phyloP scores from a whole-genome alignment of 225 moss, liverwort and hornwort genomes.

The Lunularia cruciata region DNA sequence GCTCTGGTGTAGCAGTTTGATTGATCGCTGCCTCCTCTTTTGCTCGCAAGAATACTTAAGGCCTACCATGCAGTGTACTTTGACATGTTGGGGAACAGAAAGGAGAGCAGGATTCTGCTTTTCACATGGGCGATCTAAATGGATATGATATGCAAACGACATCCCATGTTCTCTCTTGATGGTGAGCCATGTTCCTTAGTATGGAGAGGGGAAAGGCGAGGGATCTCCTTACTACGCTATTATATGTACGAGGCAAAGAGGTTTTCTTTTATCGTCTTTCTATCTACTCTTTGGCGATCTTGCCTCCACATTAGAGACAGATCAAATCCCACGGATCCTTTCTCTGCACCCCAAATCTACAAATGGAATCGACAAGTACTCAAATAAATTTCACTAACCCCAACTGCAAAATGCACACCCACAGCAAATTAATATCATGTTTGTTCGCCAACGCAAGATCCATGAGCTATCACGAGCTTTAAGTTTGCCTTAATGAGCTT shows the following conservation, averaged over 20 bases:
- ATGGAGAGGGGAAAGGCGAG: neutral
- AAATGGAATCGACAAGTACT: neutral
- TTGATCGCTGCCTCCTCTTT: constrained; percentile 13
- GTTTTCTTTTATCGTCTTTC: neutral
- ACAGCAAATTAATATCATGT: neutral
- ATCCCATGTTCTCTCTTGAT: constrained; percentile 17
- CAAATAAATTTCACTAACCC: neutral
- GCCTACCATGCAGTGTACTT: constrained; percentile 13
- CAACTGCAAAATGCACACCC: constrained; percentile 2
- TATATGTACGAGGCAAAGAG: neutral
- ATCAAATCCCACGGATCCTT: constrained; percentile 8
- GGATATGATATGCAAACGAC: constrained; percentile 15
- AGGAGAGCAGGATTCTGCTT: constrained; percentile 10
- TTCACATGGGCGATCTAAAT: constrained; percentile 13
- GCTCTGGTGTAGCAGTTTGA: constrained; percentile 8
- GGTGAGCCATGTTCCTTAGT: constrained; percentile 9
- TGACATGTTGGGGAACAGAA: constrained; percentile 10
- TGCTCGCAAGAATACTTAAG: constrained; percentile 13
- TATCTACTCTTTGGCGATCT: constrained; percentile 8
- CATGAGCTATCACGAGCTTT: neutral
- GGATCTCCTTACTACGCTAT: neutral
- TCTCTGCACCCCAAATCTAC: neutral
- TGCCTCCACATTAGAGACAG: constrained; percentile 9
- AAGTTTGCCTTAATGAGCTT: neutral
- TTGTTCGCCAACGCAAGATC: neutral